Conservation (phyloP, 2,329 filamentous ascomycete species). For the Alternaria dauci region DNA sequence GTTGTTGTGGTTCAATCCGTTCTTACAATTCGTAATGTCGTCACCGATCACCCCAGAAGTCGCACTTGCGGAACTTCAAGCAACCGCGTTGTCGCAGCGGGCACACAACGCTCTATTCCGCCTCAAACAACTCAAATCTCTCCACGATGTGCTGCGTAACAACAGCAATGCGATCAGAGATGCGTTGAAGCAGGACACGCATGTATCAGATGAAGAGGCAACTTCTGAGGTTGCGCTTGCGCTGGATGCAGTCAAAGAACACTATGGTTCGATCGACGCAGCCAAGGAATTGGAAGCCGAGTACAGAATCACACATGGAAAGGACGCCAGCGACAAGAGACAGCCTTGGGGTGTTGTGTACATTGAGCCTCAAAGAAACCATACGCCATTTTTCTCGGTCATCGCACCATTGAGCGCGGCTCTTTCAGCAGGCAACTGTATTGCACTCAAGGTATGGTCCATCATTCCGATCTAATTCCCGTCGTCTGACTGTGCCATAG, state of each 20-base stretch:
- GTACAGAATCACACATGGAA: conserved; percentile 53
- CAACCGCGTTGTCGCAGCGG: conserved; percentile 48
- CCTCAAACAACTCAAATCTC: conserved; percentile 56
- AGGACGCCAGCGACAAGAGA: conserved; percentile 48
- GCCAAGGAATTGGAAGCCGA: conserved; percentile 52
- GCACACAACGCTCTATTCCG: conserved; percentile 56
- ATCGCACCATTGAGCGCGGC: conserved; percentile 54
- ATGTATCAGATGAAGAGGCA: conserved; percentile 49
- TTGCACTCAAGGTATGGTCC: conserved; percentile 56
- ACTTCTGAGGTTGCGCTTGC: conserved; percentile 54
- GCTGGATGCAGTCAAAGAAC: conserved; percentile 51
- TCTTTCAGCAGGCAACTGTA: conserved; percentile 61
- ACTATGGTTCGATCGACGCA: conserved; percentile 53
- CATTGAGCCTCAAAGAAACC: conserved; percentile 56
- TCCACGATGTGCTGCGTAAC: conserved; percentile 52
- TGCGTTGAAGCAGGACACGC: conserved; percentile 54
- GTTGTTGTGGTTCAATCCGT: background rate
- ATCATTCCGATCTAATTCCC: background rate
- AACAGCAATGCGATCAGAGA: conserved; percentile 49
- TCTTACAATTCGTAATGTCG: conserved; percentile 13
- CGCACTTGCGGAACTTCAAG: conserved; percentile 44
- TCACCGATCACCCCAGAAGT: conserved; percentile 32
- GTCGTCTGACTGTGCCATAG: conserved; percentile 26
- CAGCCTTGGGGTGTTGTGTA: conserved; percentile 56
- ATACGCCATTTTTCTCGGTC: conserved; percentile 58